phyloP scores from a whole-genome alignment of 1,139 yeast genomes.

The Magnusiomyces magnusii region DNA sequence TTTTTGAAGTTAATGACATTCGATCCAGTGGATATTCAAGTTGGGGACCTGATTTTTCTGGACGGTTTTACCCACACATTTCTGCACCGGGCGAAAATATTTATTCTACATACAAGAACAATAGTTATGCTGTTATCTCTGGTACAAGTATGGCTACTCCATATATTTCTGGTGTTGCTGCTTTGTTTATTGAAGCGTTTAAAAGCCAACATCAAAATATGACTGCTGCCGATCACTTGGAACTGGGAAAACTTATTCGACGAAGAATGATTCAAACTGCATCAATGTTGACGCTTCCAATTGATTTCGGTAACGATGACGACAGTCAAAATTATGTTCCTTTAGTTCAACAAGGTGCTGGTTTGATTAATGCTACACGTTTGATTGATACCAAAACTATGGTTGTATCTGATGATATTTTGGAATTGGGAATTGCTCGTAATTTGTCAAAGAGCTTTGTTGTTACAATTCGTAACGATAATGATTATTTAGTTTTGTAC shows the following conservation, averaged over 20 bases:
- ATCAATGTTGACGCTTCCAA: neutral
- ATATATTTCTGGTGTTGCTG: slow-evolving; percentile 22
- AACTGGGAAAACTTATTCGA: neutral
- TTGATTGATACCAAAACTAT: slow-evolving; percentile 34
- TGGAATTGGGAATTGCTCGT: slow-evolving; percentile 14
- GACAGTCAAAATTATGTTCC: slow-evolving; percentile 11
- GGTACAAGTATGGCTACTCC: slow-evolving; percentile 25
- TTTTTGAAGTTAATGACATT: neutral
- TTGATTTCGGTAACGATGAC: neutral
- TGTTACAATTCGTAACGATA: slow-evolving; percentile 17
- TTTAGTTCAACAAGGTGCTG: slow-evolving; percentile 23
- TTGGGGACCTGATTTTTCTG: slow-evolving; percentile 24
- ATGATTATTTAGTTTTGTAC: slow-evolving; percentile 13
- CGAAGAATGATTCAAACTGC: slow-evolving; percentile 6
- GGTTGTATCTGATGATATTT: slow-evolving; percentile 16
- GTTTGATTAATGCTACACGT: slow-evolving; percentile 33
- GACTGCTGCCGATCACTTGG: neutral
- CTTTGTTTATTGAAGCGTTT: slow-evolving; percentile 17
- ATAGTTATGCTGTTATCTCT: slow-evolving; percentile 16
- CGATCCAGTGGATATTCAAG: slow-evolving; percentile 17
- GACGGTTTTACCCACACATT: slow-evolving; percentile 20
- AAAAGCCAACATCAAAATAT: slow-evolving; percentile 4
- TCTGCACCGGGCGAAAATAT: slow-evolving; percentile 24
- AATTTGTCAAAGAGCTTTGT: slow-evolving; percentile 12
- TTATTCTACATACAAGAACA: slow-evolving; percentile 18